A percentile compares a stretch with the other conserved stretches of the same genome.
phyloP scores from a whole-genome alignment of 495 filamentous ascomycete genomes.

The Aspergillus kassunensis region DNA sequence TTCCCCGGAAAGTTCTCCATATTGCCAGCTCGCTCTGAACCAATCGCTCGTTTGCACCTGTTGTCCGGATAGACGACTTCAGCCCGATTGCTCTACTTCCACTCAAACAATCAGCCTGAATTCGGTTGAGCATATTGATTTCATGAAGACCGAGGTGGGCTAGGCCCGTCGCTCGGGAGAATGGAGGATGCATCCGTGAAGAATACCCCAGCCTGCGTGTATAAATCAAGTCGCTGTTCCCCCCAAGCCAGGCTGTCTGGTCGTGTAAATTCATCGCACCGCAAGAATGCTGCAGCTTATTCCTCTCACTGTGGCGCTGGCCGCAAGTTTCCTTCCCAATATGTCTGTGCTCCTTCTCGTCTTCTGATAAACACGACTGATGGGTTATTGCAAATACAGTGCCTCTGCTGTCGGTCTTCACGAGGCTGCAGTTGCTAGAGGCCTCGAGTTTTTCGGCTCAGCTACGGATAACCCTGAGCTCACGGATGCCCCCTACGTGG shows the following conservation, averaged over 20 bases:
- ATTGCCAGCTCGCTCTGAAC: neutral
- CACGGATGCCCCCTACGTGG: conserved; percentile 47
- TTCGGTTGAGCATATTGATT: too few species aligned
- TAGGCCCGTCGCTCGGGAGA: neutral
- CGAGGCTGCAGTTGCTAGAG: conserved; percentile 48
- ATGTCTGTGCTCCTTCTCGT: neutral
- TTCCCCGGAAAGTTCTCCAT: too few species aligned
- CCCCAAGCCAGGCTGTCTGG: neutral
- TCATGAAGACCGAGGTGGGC: neutral
- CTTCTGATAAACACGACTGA: neutral
- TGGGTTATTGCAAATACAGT: conserved; percentile 6
- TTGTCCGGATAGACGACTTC: neutral
- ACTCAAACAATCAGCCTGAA: too few species aligned
- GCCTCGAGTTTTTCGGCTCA: conserved; percentile 56
- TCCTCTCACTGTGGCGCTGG: conserved; percentile 22
- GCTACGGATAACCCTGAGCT: conserved; percentile 53
- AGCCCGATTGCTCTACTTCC: too few species aligned
- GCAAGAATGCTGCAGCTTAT: conserved; percentile 21
- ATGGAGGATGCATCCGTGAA: neutral
- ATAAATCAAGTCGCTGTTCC: neutral
- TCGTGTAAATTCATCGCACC: neutral
- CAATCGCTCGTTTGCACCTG: neutral
- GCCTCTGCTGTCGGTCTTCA: conserved; percentile 35
- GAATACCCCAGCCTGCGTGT: neutral
- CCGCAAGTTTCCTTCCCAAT: conserved; percentile 21